Conservation (phyloP, 768 basidiomycete genomes). For the Gyrodon lividus region DNA sequence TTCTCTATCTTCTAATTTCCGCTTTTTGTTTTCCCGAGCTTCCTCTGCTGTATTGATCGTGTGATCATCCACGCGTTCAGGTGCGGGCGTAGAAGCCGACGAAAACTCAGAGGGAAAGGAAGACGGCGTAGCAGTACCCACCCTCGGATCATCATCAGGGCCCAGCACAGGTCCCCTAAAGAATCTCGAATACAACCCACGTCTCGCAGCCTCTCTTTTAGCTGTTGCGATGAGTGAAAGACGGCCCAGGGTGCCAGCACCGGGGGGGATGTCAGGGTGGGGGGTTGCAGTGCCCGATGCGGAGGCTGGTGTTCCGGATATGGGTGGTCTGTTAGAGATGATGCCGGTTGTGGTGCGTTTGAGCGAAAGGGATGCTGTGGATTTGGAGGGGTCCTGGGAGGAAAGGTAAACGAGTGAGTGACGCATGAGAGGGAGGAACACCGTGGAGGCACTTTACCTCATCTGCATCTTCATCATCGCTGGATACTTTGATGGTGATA, state of each 20-base stretch:
- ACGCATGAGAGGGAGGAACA: background rate
- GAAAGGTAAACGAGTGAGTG: background rate
- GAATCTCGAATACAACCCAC: conserved; percentile 76
- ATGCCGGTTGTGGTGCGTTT: conserved; percentile 74
- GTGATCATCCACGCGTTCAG: background rate
- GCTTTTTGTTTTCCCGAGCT: conserved; percentile 6
- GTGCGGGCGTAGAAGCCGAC: background rate
- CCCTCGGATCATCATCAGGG: conserved; percentile 33
- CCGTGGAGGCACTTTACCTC: background rate
- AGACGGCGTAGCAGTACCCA: background rate
- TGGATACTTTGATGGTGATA: conserved; percentile 67
- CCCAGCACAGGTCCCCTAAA: conserved; percentile 73
- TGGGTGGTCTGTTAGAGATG: conserved; percentile 66
- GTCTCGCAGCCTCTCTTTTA: conserved; percentile 76
- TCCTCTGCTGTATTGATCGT: background rate
- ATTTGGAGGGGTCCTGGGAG: conserved; percentile 15
- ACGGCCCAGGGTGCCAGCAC: conserved; percentile 18
- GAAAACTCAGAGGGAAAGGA: background rate
- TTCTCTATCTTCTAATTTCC: conserved; percentile 2
- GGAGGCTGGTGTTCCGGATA: conserved; percentile 48
- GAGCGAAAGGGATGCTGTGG: conserved; percentile 29
- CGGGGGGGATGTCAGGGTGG: conserved; percentile 18
- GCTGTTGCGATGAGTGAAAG: conserved; percentile 59
- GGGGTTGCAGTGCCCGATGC: conserved; percentile 44
- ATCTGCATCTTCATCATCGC: conserved; percentile 49